phyloP scores from a whole-genome alignment of 2,329 filamentous ascomycete species.

The Talaromyces sp. region DNA sequence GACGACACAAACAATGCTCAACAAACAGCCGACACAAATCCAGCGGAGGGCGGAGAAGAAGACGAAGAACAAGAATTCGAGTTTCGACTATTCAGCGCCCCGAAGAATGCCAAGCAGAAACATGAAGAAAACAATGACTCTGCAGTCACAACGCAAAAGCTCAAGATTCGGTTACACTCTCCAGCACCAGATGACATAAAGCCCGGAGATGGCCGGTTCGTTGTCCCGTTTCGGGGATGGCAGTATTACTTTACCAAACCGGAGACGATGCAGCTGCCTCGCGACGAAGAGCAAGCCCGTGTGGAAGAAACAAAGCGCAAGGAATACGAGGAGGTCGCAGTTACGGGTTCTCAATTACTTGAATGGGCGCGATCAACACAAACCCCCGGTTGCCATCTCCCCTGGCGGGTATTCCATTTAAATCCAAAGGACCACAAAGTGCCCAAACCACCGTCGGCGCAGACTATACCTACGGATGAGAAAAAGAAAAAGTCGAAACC shows the following conservation, averaged over 20 bases:
- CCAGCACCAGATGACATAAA: conserved; percentile 27
- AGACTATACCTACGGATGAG: background rate
- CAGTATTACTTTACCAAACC: conserved; percentile 37
- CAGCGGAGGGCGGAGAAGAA: conserved; percentile 13
- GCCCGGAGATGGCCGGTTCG: conserved; percentile 30
- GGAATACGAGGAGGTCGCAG: conserved; percentile 33
- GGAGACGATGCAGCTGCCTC: conserved; percentile 16
- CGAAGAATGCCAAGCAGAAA: conserved; percentile 10
- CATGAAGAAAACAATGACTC: background rate
- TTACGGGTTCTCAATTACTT: conserved; percentile 29
- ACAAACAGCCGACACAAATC: conserved; percentile 1
- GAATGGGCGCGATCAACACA: conserved; percentile 20
- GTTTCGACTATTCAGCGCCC: conserved; percentile 36
- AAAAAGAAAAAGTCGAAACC: conserved; percentile 31
- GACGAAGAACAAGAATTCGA: conserved; percentile 41
- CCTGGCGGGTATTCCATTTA: conserved; percentile 36
- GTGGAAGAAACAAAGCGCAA: conserved; percentile 16
- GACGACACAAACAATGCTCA: background rate
- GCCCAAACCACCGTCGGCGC: background rate
- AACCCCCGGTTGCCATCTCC: conserved; percentile 34
- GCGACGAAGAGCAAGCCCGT: conserved; percentile 9
- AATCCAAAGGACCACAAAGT: conserved; percentile 18
- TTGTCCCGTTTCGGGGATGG: conserved; percentile 38
- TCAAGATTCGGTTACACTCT: conserved; percentile 35
- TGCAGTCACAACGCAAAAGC: conserved; percentile 26